Conservation (phyloP, 2,329 filamentous ascomycete genomes). For the Fusarium sp. region DNA sequence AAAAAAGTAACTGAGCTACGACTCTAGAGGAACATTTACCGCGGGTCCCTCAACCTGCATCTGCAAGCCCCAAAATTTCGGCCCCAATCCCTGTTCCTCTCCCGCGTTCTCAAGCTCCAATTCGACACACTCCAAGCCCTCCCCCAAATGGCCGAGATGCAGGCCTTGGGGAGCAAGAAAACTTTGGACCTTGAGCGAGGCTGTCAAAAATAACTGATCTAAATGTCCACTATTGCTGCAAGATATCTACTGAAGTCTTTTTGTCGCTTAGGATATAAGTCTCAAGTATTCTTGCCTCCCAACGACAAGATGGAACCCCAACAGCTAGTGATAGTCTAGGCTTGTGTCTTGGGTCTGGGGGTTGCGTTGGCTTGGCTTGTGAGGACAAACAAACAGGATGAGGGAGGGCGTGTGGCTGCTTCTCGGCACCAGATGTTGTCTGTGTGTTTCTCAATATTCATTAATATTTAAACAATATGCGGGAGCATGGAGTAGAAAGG, state of each 20-base stretch:
- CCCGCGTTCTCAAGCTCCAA: constrained; percentile 23
- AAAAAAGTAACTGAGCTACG: constrained; percentile 18
- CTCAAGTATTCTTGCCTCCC: neutral
- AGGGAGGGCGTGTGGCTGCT: constrained; percentile 18
- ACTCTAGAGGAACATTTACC: constrained; percentile 31
- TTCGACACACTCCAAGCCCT: constrained; percentile 23
- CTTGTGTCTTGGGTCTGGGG: constrained; percentile 14
- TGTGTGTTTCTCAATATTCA: neutral
- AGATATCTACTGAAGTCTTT: neutral
- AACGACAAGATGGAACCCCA: constrained; percentile 18
- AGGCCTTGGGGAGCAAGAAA: neutral
- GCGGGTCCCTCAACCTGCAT: constrained; percentile 29
- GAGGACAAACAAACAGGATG: neutral
- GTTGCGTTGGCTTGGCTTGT: constrained; percentile 16
- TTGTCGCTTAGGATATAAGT: neutral
- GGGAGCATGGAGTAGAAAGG: neutral
- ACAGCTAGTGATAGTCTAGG: constrained; percentile 15
- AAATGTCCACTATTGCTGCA: neutral
- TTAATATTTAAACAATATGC: neutral
- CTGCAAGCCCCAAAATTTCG: constrained; percentile 34
- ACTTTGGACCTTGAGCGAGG: neutral
- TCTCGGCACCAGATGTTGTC: constrained; percentile 12
- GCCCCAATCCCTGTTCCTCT: constrained; percentile 20
- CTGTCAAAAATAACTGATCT: neutral
- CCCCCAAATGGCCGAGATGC: constrained; percentile 30